A percentile compares a stretch with the other conserved stretches of the same genome.
Evolutionary conservation across 2,329 filamentous ascomycete genomes (phyloP).

Genomic region (Microsporum canis): DNA sequence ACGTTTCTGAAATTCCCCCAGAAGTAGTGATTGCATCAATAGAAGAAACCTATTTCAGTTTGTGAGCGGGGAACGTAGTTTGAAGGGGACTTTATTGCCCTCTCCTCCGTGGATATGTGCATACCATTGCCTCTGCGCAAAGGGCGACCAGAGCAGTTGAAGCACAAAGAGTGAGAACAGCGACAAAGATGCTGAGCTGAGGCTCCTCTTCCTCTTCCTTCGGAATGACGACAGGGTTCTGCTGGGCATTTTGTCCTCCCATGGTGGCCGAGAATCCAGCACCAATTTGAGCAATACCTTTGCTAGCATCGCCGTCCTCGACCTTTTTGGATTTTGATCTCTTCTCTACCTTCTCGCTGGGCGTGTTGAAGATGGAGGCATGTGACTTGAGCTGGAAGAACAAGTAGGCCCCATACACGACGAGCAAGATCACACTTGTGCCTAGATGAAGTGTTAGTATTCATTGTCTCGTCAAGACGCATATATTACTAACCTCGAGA

Average conservation of each 20-base stretch:
- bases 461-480: conserved; percentile 45
- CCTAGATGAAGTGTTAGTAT: not conserved
- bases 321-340: conserved; percentile 29
- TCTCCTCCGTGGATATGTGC: not conserved
- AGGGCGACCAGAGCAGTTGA: conserved; percentile 70
- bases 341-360: conserved; percentile 65
- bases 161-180: conserved; percentile 57
- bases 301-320: conserved; percentile 39
- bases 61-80: not conserved
- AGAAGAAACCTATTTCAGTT: not conserved
- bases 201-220: conserved; percentile 66
- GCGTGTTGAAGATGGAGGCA: conserved; percentile 63
- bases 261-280: conserved; percentile 39
- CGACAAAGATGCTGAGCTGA: conserved; percentile 52
- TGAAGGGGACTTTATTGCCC: too few species aligned
- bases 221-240: conserved; percentile 42
- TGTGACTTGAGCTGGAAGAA: conserved; percentile 89
- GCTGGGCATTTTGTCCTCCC: conserved; percentile 39
- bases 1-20: conserved; percentile 44
- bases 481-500: not conserved
- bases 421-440: conserved; percentile 52
- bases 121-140: conserved; percentile 44
- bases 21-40: conserved; percentile 39
- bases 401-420: conserved; percentile 75
- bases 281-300: conserved; percentile 43